A percentile compares a stretch with the other conserved stretches of the same genome.
These are phyloP conservation scores for Podaxis carcinomalis DNA, from an alignment of 768 basidiomycete species.

Conservation along the genomic window DNA sequence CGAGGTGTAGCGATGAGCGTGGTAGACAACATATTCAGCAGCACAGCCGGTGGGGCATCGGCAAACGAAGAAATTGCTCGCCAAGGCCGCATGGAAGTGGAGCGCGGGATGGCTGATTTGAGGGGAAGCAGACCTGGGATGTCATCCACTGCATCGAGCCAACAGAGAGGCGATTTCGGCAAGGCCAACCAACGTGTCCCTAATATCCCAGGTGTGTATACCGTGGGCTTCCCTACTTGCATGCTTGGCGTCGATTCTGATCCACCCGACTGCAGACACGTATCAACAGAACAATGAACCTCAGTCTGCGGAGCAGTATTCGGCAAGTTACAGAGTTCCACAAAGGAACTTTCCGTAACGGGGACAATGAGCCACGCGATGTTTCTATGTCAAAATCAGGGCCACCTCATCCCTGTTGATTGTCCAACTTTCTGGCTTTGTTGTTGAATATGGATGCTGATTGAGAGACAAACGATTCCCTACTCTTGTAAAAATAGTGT, in stretches of 20 bases:
- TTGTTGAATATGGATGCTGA: background rate
- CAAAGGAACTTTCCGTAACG: background rate
- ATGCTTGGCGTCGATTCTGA: too few relatives aligned
- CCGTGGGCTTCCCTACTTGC: too few relatives aligned
- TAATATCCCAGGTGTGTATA: too few relatives aligned
- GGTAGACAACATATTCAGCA: constrained; percentile 29
- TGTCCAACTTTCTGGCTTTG: background rate
- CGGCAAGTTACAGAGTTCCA: too few relatives aligned
- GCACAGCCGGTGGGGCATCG: constrained; percentile 14
- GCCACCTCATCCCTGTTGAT: background rate
- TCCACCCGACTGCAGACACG: background rate
- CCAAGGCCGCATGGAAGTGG: constrained; percentile 35
- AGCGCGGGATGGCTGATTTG: constrained; percentile 32
- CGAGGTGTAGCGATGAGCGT: constrained; percentile 39
- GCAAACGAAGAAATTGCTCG: constrained; percentile 30
- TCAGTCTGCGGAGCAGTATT: background rate
- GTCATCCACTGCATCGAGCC: too few relatives aligned
- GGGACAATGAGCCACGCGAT: background rate
- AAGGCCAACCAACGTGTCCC: too few relatives aligned
- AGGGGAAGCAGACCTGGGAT: constrained; percentile 9
- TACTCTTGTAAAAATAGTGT: background rate
- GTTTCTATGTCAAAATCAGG: background rate
- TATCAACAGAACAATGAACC: background rate
- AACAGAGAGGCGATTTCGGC: too few relatives aligned
- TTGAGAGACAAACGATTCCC: background rate